Base-by-base conservation (phyloP, 192 early-diverging fungal species). In the Bifiguratus adelaidae region DNA sequence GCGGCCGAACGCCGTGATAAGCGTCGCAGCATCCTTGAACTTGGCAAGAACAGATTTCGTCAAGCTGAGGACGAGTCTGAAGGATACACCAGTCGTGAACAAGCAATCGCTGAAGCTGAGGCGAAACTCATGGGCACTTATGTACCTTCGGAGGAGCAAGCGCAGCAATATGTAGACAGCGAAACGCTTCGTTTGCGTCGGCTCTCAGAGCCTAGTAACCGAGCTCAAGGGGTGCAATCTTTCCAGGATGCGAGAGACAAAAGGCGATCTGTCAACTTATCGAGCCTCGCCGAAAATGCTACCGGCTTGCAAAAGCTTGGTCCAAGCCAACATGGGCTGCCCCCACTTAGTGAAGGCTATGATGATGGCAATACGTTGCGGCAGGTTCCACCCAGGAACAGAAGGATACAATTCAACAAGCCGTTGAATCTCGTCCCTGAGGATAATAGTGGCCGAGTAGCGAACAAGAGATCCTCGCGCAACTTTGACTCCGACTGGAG, bases 401-500 rank as follows among this genome's bases (percentile, higher is more conserved):
- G 53, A 23, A 55, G 62, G 22, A 47, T 54, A 13, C 41, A 47
- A n/a, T 59, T 59, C 44, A 65, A 58, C 33, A 65, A 65, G 23
- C 56, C 62, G 1, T 30, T 65, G 15, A 50, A 53, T 40, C 34
- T 65, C 9, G 44, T 41, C 5, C 33, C 25, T 13, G 50, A 59
- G 22, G 35, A 48, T 21, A 46, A 54, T 21, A 38, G 20, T 24
- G 44, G 27, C 11, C 7, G 37, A 27, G 25, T 30, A 58, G 36
- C 23, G 18, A 38, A 44, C 47, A 44, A 35, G 41, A 45, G 52
- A 18, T 58, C 58, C 16, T 68, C 61, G 12, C 53, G 66, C 28
- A 68, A 68, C 22, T 63, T 60, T 44, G 61, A 64, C 5, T 26
- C 41, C 11, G 62, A 68, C 12, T 68, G 61, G 66, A 35, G 66